Evolutionary conservation across 805 yeast species (phyloP).

Genomic region (Wickerhamiella azyma): DNA sequence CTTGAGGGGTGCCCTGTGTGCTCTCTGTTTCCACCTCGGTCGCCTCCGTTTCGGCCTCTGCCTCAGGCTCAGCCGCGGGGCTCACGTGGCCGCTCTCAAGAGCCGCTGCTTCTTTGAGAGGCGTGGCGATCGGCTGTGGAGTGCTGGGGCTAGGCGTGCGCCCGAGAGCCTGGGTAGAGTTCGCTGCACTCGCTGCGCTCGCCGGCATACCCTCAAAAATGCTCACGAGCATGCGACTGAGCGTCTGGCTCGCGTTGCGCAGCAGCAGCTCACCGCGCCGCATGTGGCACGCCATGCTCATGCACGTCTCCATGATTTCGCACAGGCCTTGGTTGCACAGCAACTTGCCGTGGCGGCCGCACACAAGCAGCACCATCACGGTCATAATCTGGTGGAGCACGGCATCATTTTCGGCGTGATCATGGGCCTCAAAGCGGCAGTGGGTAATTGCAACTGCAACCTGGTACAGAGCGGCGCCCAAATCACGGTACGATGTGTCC

Average conservation of each 20-base stretch:
- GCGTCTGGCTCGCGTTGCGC: conserved; percentile 51
- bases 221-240: conserved; percentile 12
- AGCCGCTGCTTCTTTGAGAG: conserved; percentile 26
- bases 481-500: conserved; percentile 38
- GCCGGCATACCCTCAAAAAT: conserved; percentile 10
- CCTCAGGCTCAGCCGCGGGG: conserved; percentile 15
- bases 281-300: conserved; percentile 84
- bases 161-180: no score
- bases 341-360: conserved; percentile 48
- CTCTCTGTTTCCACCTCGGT: neutral
- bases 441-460: conserved; percentile 69
- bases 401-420: conserved; percentile 83
- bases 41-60: no score
- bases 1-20: neutral
- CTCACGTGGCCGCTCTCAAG: conserved; percentile 2
- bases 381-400: conserved; percentile 72
- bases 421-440: conserved; percentile 91
- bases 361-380: conserved; percentile 52
- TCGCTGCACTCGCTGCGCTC: no score
- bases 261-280: conserved; percentile 81
- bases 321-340: conserved; percentile 71
- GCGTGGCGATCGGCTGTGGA: conserved; percentile 25
- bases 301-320: conserved; percentile 81
- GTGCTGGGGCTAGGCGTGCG: neutral
- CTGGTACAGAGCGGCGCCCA: conserved; percentile 47